Evolutionary conservation across 2,329 filamentous ascomycete species (phyloP).

Genomic region (Aspergillus jensenii): DNA sequence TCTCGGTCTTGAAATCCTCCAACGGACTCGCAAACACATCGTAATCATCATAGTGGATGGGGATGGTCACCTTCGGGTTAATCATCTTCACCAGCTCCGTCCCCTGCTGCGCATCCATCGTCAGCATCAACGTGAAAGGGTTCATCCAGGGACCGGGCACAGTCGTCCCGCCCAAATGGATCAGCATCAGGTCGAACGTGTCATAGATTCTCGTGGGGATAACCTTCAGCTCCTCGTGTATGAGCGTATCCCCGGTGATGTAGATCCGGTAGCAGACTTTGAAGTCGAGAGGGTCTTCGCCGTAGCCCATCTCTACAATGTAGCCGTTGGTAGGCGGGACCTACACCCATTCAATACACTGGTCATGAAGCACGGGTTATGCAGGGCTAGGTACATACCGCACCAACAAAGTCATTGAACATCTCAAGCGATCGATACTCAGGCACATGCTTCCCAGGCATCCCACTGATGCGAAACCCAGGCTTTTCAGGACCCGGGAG

Average conservation of each 20-base stretch:
- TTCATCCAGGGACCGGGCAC: constrained; percentile 60
- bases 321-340: constrained; percentile 67
- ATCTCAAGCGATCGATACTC: constrained; percentile 39
- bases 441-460: constrained; percentile 65
- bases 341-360: not conserved
- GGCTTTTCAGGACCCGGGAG: constrained; percentile 29
- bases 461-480: constrained; percentile 58
- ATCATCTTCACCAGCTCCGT: constrained; percentile 61
- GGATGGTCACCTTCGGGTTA: constrained; percentile 61
- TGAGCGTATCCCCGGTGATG: constrained; percentile 65
- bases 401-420: constrained; percentile 49
- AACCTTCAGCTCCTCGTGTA: constrained; percentile 61
- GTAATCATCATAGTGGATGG: constrained; percentile 66
- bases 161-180: constrained; percentile 66
- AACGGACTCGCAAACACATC: constrained; percentile 61
- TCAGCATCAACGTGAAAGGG: constrained; percentile 67
- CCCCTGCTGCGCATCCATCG: constrained; percentile 66
- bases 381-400: constrained; percentile 25
- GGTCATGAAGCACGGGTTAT: no score
- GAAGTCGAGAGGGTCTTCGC: constrained; percentile 30
- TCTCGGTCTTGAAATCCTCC: constrained; percentile 58
- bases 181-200: constrained; percentile 59
- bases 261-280: constrained; percentile 60
- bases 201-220: constrained; percentile 45
- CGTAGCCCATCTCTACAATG: constrained; percentile 63